Conservation (phyloP, 129 eudicot species). For the carrot (Daucus carota) region DNA sequence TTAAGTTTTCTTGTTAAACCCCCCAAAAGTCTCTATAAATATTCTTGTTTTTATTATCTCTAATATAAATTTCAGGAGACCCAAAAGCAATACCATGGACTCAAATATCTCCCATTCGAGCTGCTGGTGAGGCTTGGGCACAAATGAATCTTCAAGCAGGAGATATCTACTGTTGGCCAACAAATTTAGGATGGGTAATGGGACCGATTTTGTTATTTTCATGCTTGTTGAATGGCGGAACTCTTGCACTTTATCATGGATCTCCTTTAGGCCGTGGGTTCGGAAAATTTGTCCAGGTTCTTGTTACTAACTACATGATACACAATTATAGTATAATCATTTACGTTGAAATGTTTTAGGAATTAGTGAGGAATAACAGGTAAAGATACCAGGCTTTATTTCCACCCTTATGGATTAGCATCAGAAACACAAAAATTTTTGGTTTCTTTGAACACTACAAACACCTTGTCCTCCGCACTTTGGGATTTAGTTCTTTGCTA, state of each 20-base stretch:
- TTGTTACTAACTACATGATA: neutral
- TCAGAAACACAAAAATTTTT: neutral
- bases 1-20: neutral
- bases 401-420: neutral
- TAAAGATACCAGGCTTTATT: neutral
- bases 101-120: conserved; percentile 75
- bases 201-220: conserved; percentile 76
- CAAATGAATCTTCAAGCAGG: conserved; percentile 52
- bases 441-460: neutral
- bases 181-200: conserved; percentile 97
- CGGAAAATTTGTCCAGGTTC: conserved; percentile 86
- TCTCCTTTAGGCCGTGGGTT: conserved; percentile 85
- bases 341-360: neutral
- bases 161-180: conserved; percentile 83
- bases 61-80: conserved; percentile 43
- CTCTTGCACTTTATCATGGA: conserved; percentile 91
- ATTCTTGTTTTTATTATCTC: neutral
- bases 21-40: neutral
- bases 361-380: neutral
- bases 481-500: neutral
- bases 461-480: neutral
- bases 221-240: conserved; percentile 69
- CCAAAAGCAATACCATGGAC: conserved; percentile 99
- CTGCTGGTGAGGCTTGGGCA: conserved; percentile 78
- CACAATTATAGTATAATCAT: neutral